phyloP scores from a whole-genome alignment of 169 alveolate genomes.

The Fabrea salina region DNA sequence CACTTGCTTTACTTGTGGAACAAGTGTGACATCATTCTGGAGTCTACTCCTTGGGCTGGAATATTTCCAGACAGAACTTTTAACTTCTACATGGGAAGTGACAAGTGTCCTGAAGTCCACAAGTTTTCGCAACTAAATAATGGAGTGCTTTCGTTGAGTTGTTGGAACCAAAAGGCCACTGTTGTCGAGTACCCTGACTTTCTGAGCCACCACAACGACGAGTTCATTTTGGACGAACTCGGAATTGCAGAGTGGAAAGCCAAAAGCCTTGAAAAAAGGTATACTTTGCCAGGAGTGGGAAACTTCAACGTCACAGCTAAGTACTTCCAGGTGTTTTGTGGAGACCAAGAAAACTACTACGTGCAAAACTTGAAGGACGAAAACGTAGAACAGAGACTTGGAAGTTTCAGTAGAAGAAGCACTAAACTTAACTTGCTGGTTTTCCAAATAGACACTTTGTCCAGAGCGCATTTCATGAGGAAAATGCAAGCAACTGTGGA shows the following conservation, averaged over 20 bases:
- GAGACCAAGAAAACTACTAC: background rate
- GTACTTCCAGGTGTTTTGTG: conserved; percentile 20
- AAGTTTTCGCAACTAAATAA: background rate
- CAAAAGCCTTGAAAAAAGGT: background rate
- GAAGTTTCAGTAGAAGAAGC: background rate
- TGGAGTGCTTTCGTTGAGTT: background rate
- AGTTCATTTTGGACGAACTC: background rate
- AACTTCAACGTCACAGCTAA: background rate
- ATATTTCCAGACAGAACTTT: background rate
- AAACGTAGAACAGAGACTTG: background rate
- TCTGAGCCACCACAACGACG: background rate
- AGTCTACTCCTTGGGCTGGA: conserved; percentile 18
- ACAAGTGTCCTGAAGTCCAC: conserved; percentile 2
- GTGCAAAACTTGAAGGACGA: background rate
- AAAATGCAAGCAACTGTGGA: background rate
- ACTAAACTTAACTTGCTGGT: background rate
- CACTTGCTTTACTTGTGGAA: background rate
- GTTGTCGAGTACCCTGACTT: conserved; percentile 22
- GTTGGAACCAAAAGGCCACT: background rate
- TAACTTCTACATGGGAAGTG: conserved; percentile 24
- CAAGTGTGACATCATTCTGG: background rate
- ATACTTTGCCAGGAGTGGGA: background rate
- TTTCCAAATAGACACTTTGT: conserved; percentile 1
- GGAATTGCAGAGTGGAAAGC: background rate
- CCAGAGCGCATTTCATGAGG: conserved; percentile 14